Evolutionary conservation across 768 basidiomycete genomes (phyloP).

Genomic region (Psilocybe subaeruginosa): DNA sequence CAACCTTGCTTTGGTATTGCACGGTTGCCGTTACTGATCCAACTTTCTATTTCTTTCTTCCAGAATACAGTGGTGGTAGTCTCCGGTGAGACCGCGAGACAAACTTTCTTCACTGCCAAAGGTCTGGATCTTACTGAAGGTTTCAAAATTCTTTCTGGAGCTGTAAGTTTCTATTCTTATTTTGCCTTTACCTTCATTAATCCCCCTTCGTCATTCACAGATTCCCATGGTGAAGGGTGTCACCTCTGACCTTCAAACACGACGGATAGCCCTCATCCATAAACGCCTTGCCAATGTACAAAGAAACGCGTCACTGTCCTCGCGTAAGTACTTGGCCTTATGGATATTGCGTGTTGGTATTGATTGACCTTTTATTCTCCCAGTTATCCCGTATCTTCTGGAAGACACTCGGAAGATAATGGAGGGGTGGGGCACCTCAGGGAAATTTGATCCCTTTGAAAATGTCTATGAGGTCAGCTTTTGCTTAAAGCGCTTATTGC

Average conservation of each 20-base stretch:
- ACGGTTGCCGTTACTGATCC: constrained; percentile 9
- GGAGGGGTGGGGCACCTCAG: constrained; percentile 66
- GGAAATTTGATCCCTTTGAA: constrained; percentile 73
- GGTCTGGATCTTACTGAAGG: constrained; percentile 79
- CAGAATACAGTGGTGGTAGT: constrained; percentile 78
- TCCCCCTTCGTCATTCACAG: constrained; percentile 36
- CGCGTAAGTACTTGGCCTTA: constrained; percentile 48
- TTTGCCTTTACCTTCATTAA: constrained; percentile 21
- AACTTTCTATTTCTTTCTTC: constrained; percentile 14
- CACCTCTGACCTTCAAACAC: constrained; percentile 68
- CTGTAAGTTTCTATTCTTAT: constrained; percentile 48
- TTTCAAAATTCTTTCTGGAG: constrained; percentile 78
- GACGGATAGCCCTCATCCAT: constrained; percentile 66
- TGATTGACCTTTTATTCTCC: not conserved
- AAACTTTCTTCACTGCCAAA: constrained; percentile 70
- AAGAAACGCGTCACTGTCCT: constrained; percentile 59
- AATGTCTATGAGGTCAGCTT: constrained; percentile 65
- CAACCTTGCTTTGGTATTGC: constrained; percentile 10
- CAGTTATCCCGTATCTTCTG: constrained; percentile 69
- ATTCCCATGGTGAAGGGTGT: constrained; percentile 79
- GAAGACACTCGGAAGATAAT: constrained; percentile 65
- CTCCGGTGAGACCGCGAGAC: constrained; percentile 72
- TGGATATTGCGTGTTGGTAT: not conserved
- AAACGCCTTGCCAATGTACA: constrained; percentile 70
- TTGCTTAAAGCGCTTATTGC: constrained; percentile 5